Conservation (phyloP, 2,329 filamentous ascomycete species). For the Teratosphaeria gauchensis region DNA sequence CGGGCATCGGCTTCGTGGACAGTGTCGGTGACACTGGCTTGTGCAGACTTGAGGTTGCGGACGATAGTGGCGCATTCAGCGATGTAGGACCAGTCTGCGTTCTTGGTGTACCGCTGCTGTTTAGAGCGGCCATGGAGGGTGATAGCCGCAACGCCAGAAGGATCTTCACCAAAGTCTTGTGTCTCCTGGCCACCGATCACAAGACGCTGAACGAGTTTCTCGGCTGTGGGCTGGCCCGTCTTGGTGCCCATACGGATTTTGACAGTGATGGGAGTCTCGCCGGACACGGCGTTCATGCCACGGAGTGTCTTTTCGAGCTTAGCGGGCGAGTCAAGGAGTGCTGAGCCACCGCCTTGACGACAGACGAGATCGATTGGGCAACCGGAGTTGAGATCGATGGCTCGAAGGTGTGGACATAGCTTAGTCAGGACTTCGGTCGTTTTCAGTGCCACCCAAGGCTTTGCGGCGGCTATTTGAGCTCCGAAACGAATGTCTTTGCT, state of each 20-base stretch:
- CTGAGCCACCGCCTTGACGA: conserved; percentile 79
- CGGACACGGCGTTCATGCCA: conserved; percentile 90
- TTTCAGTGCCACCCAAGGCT: conserved; percentile 83
- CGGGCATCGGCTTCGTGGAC: conserved; percentile 65
- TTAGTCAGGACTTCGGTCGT: conserved; percentile 70
- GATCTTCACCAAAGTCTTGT: conserved; percentile 54
- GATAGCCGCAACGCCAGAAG: conserved; percentile 83
- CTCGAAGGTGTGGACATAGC: conserved; percentile 71
- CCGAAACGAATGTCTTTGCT: conserved; percentile 78
- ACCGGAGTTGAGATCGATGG: conserved; percentile 93
- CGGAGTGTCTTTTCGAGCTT: conserved; percentile 92
- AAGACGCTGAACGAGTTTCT: conserved; percentile 72
- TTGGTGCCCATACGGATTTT: conserved; percentile 91
- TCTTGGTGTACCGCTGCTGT: conserved; percentile 86
- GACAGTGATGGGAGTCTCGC: conserved; percentile 81
- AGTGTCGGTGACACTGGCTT: conserved; percentile 62
- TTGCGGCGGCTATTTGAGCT: conserved; percentile 84
- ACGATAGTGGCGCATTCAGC: conserved; percentile 79
- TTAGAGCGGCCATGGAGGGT: conserved; percentile 88
- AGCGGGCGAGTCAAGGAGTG: conserved; percentile 73
- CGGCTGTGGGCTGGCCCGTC: conserved; percentile 67
- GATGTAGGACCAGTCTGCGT: conserved; percentile 94
- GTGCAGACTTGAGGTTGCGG: conserved; percentile 64
- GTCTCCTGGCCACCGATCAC: conserved; percentile 70
- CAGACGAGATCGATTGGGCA: conserved; percentile 94